Evolutionary conservation across 2,329 filamentous ascomycete species (phyloP).

Genomic region (Pseudogymnoascus sp.): DNA sequence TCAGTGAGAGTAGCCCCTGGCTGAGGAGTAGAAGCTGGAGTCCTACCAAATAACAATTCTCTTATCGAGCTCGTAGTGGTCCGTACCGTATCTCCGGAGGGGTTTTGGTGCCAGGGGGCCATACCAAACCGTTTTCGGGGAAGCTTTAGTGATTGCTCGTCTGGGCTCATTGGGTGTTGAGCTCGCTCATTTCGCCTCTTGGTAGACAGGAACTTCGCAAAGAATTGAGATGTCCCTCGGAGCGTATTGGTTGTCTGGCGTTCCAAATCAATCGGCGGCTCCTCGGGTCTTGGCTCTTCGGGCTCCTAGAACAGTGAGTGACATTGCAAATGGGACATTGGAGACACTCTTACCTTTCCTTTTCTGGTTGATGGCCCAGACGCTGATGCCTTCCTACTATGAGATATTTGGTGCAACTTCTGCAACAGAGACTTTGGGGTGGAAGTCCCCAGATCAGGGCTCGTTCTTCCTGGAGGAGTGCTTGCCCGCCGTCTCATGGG

Average conservation of each 20-base stretch:
- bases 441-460: background rate
- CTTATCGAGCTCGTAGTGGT: conserved; percentile 25
- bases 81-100: conserved; percentile 21
- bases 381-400: background rate
- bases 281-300: background rate
- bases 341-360: background rate
- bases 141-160: conserved; percentile 8
- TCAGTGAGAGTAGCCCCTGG: background rate
- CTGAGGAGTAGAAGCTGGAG: conserved; percentile 22
- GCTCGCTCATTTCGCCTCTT: background rate
- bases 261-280: background rate
- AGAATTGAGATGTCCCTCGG: background rate
- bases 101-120: conserved; percentile 26
- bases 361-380: background rate
- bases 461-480: background rate
- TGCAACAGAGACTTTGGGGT: background rate
- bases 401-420: background rate
- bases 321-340: too few species aligned
- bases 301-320: background rate
- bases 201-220: background rate
- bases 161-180: conserved; percentile 10
- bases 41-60: conserved; percentile 23
- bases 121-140: conserved; percentile 20
- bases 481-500: background rate
- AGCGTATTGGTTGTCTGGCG: background rate